Conservation (phyloP, 1,139 yeast species). For the Saccharomyces hybrid region DNA sequence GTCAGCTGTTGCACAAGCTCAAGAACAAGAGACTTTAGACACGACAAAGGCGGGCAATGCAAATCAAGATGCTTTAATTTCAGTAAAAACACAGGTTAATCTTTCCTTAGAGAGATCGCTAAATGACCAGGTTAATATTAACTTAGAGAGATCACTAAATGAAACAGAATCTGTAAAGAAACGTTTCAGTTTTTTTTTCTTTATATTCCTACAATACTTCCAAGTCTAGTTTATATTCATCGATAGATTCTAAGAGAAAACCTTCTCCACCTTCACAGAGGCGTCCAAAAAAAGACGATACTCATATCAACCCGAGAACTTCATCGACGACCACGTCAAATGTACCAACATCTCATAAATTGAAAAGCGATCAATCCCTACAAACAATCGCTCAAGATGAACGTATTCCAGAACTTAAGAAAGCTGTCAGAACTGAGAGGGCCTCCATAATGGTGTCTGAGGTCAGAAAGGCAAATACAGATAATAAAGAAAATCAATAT, state of each 20-base stretch:
- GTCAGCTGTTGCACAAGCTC: background rate
- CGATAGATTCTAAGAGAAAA: constrained; percentile 3
- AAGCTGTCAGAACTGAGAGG: constrained; percentile 8
- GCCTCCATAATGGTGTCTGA: constrained; percentile 18
- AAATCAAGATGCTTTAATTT: background rate
- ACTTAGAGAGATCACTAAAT: background rate
- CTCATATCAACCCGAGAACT: background rate
- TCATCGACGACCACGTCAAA: background rate
- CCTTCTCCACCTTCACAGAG: background rate
- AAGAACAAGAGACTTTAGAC: background rate
- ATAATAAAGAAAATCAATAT: constrained; percentile 7
- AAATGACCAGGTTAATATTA: background rate
- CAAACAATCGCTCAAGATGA: background rate
- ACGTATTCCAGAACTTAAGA: background rate
- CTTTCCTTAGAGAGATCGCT: background rate
- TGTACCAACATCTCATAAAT: background rate
- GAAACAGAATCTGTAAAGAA: constrained; percentile 13
- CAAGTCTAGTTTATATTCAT: constrained; percentile 10
- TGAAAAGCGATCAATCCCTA: background rate
- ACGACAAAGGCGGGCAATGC: background rate
- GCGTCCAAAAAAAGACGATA: background rate
- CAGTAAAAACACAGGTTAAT: background rate
- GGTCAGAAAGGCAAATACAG: background rate
- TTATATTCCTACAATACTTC: constrained; percentile 13
- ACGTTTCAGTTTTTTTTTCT: constrained; percentile 21